These are phyloP conservation scores for Arxiozyma heterogenica DNA, from an alignment of 1,139 yeast genomes.

Conservation along the genomic window DNA sequence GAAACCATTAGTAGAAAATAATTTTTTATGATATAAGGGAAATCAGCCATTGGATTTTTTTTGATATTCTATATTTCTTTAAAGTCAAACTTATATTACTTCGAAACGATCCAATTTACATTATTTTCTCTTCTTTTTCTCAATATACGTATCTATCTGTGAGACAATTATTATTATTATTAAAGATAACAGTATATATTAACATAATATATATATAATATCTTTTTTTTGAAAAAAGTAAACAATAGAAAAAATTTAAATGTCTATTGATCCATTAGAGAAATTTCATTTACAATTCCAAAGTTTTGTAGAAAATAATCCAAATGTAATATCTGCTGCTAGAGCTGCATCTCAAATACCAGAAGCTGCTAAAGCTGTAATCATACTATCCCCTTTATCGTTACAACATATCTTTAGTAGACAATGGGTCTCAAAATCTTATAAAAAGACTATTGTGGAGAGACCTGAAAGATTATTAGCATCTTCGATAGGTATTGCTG, in stretches of 20 bases:
- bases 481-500: slow-evolving; percentile 65
- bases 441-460: slow-evolving; percentile 66
- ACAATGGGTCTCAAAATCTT: slow-evolving; percentile 64
- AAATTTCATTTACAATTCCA: slow-evolving; percentile 39
- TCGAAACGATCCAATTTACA: too few relatives aligned
- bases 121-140: too few relatives aligned
- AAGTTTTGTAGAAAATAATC: slow-evolving; percentile 44
- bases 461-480: slow-evolving; percentile 77
- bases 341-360: slow-evolving; percentile 38
- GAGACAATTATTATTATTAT: too few relatives aligned
- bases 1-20: too few relatives aligned
- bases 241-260: neutral
- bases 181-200: neutral
- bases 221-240: neutral
- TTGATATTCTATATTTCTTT: too few relatives aligned
- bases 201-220: neutral
- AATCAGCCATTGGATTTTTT: too few relatives aligned
- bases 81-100: neutral
- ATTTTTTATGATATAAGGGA: neutral
- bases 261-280: slow-evolving; percentile 27
- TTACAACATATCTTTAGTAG: slow-evolving; percentile 66
- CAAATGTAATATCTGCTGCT: slow-evolving; percentile 42
- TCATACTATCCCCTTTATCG: slow-evolving; percentile 51
- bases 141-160: too few relatives aligned
- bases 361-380: slow-evolving; percentile 42